Conservation (phyloP, 2,329 filamentous ascomycete genomes). For the Microdochium trichocladiopsis region DNA sequence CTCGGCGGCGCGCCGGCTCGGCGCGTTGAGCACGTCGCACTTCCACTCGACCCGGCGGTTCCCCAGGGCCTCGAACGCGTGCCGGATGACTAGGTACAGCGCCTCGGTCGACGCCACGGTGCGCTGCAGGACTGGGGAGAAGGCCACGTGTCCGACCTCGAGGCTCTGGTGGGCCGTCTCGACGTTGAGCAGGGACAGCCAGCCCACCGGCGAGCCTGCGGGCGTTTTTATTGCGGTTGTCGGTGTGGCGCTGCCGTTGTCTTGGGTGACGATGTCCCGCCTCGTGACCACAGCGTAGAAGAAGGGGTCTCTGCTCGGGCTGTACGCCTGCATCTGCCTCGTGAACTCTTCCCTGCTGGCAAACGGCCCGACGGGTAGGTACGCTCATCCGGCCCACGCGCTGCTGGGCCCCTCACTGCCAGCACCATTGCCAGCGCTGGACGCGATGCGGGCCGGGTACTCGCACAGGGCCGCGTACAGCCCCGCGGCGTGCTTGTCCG, state of each 20-base stretch:
- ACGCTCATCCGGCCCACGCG: background rate
- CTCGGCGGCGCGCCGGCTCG: constrained; percentile 45
- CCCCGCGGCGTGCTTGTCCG: background rate
- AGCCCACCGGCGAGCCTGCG: constrained; percentile 11
- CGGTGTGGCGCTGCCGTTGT: too few species aligned
- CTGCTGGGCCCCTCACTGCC: too few species aligned
- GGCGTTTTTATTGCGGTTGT: constrained; percentile 1
- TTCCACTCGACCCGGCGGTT: constrained; percentile 60
- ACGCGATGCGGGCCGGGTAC: background rate
- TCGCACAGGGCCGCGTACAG: background rate
- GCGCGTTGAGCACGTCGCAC: constrained; percentile 47
- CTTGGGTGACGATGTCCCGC: background rate
- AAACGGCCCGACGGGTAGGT: background rate
- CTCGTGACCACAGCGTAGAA: constrained; percentile 17
- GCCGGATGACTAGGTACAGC: constrained; percentile 45
- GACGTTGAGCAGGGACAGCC: constrained; percentile 31
- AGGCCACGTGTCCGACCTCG: constrained; percentile 52
- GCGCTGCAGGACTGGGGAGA: constrained; percentile 39
- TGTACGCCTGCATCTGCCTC: background rate
- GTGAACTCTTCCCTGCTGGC: background rate
- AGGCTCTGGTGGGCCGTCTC: constrained; percentile 38
- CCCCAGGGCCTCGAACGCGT: constrained; percentile 45
- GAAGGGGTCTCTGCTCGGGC: constrained; percentile 9
- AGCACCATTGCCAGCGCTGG: too few species aligned
- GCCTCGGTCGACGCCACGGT: constrained; percentile 51